These are phyloP conservation scores for Salix arbutifolia DNA, from an alignment of 345 rosid genomes.

Conservation along the genomic window DNA sequence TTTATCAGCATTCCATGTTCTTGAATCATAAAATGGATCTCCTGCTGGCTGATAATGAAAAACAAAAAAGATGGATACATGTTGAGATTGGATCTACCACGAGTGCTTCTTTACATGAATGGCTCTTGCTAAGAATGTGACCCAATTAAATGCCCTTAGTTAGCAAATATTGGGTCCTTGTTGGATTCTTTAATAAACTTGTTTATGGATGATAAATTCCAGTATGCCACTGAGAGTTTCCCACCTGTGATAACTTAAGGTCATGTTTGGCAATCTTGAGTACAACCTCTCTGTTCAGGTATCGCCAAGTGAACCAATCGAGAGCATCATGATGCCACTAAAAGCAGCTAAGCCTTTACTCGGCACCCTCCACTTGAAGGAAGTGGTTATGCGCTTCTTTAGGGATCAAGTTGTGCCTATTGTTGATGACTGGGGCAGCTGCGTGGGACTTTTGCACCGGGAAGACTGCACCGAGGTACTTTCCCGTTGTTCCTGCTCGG, in stretches of 20 bases:
- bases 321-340: conserved; percentile 53
- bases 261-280: neutral
- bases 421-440: conserved; percentile 63
- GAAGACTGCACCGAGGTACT: conserved; percentile 65
- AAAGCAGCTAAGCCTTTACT: conserved; percentile 53
- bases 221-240: neutral
- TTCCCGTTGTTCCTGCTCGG: neutral
- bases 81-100: neutral
- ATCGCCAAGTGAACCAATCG: conserved; percentile 52
- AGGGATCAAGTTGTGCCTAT: conserved; percentile 58
- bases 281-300: conserved; percentile 32
- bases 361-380: conserved; percentile 41
- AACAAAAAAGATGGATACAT: too few species aligned
- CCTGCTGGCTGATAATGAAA: neutral
- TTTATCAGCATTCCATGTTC: neutral
- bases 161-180: neutral
- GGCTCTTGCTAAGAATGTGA: neutral
- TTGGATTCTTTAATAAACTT: neutral
- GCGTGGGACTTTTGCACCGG: conserved; percentile 67
- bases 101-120: neutral
- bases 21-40: neutral
- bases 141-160: neutral
- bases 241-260: neutral
- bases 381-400: conserved; percentile 59
- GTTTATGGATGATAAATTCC: neutral